These are phyloP conservation scores for Nitzschia sp. DNA, from an alignment of 108 stramenopile genomes.

Conservation along the genomic window DNA sequence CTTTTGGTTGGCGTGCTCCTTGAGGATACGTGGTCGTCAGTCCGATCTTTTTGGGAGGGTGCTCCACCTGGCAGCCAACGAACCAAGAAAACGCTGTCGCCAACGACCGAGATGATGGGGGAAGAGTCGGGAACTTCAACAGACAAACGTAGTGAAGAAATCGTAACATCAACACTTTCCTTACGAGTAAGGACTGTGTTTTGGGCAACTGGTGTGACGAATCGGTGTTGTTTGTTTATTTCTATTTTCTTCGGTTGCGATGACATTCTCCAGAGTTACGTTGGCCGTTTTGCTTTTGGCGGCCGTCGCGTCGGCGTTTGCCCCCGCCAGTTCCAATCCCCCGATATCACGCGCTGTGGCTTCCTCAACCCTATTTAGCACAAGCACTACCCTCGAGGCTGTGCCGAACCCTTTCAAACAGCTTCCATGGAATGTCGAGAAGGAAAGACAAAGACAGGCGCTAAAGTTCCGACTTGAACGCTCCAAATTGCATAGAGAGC, in stretches of 20 bases:
- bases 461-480: constrained; percentile 62
- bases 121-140: constrained; percentile 3
- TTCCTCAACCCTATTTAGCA: neutral
- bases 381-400: constrained; percentile 12
- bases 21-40: constrained; percentile 1
- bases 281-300: neutral
- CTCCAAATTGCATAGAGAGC: constrained; percentile 72
- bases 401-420: constrained; percentile 70
- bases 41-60: neutral
- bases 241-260: too few relatives aligned
- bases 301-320: constrained; percentile 7
- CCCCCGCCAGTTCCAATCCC: neutral
- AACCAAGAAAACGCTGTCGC: neutral
- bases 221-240: too few relatives aligned
- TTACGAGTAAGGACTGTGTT: neutral
- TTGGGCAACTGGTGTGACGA: too few relatives aligned
- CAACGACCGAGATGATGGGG: neutral
- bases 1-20: neutral
- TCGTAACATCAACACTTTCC: neutral
- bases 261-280: neutral
- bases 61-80: constrained; percentile 3
- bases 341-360: neutral
- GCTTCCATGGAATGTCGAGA: constrained; percentile 74
- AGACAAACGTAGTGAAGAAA: neutral
- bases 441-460: constrained; percentile 52